Evolutionary conservation across 495 filamentous ascomycete species (phyloP), one percentile per base, ranked within the genome.

Genomic region (Aspergillus egyptiacus): DNA sequence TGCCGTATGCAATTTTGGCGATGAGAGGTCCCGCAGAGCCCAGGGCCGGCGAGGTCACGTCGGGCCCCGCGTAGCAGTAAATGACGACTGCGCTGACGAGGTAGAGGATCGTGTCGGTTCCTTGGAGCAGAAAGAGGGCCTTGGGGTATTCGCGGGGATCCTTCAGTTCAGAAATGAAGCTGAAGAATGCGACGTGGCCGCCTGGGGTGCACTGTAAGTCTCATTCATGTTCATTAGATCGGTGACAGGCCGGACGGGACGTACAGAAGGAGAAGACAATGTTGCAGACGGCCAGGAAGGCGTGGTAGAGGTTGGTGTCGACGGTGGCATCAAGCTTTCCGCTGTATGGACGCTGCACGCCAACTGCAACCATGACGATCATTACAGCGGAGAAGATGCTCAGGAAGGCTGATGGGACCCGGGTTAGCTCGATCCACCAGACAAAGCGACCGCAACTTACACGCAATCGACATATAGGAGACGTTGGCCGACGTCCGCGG

Each of bases 101-200:
- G 61, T 93, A 91, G 39, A 90, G 72, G 46, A 74, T 51, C 13
- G 79, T 84, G 53, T 87, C 83, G 27, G 76, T 70, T 43, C 75
- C 59, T 56, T 86, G 83, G 2, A 87, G 78, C 39, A 80, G 61
- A 24, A 72, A 71, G 19, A 89, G 75, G 0, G 85, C 75, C 63
- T 85, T 86, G 46, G 71, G 69, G 58, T 78, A 88, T 50, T 84
- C 78, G 17, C 64, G 59, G 0, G 83, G 83, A 0, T 81, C 78
- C 57, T 82, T 77, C 65, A 87, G 81, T 63, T 91, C 87, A 32
- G 83, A 80, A 61, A 87, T 85, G 67, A 91, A 83, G 39, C 73
- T 77, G 66, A 91, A 86, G 64, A 85, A 84, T 55, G 85, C 77
- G 58, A 86, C 69, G 69, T 87, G 77, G 50, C 84, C 71, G 65